Evolutionary conservation across 192 early-diverging fungal species (phyloP).

Genomic region (Coemansia sp.): DNA sequence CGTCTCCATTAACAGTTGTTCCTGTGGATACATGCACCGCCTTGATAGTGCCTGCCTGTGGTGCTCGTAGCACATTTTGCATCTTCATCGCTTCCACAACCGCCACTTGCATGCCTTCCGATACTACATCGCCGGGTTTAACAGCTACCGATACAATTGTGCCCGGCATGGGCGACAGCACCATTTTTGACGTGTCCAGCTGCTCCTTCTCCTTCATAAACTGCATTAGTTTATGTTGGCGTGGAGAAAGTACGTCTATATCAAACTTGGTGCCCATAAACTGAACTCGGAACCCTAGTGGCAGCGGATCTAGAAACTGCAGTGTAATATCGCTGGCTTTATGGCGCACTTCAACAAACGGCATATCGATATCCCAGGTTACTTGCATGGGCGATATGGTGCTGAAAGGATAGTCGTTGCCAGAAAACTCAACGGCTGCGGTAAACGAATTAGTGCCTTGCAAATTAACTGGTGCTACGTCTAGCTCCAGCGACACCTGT

Average conservation of each 20-base stretch:
- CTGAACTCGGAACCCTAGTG: slow-evolving; percentile 78
- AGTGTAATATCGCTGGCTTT: slow-evolving; percentile 47
- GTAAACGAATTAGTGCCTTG: slow-evolving; percentile 31
- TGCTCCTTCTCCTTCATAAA: slow-evolving; percentile 78
- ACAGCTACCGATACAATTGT: slow-evolving; percentile 80
- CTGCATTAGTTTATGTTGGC: slow-evolving; percentile 63
- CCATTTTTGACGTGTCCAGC: slow-evolving; percentile 67
- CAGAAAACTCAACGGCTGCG: slow-evolving; percentile 5
- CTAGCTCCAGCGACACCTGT: slow-evolving; percentile 5
- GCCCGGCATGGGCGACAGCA: slow-evolving; percentile 91
- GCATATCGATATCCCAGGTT: slow-evolving; percentile 73
- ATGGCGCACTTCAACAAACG: slow-evolving; percentile 57
- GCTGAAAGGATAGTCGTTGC: neutral
- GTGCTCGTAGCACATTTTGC: no score
- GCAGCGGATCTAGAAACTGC: slow-evolving; percentile 71
- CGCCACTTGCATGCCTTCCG: no score
- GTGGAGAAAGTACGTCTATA: slow-evolving; percentile 58
- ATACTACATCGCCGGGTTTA: no score
- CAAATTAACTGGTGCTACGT: neutral
- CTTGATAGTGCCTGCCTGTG: no score
- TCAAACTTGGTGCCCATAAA: slow-evolving; percentile 82
- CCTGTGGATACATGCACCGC: no score
- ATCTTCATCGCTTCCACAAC: no score
- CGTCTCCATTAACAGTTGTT: no score
- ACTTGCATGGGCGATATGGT: slow-evolving; percentile 14